Evolutionary conservation across 345 rosid species (phyloP).

Genomic region (Eucalyptus grandis): DNA sequence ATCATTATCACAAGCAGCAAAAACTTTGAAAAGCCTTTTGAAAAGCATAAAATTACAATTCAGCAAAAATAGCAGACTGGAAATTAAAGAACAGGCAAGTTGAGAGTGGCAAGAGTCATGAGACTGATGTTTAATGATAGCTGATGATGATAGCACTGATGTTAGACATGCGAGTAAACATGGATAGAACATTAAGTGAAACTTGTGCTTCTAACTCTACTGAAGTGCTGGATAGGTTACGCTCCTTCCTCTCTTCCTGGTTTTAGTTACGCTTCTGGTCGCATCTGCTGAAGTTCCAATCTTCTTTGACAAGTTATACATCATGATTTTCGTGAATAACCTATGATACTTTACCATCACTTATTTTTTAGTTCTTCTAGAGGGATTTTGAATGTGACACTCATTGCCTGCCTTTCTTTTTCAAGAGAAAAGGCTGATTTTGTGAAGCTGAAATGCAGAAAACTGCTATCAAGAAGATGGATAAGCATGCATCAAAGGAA

Average conservation of each 20-base stretch:
- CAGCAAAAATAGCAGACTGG: not conserved
- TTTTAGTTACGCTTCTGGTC: not conserved
- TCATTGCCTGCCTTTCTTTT: not conserved
- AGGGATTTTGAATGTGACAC: not conserved
- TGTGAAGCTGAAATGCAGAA: constrained; percentile 29
- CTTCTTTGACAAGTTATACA: not conserved
- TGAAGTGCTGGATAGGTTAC: not conserved
- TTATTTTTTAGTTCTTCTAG: not conserved
- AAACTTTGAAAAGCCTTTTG: not conserved
- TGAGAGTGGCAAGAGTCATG: not conserved
- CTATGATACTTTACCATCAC: not conserved
- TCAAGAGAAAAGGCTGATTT: not conserved
- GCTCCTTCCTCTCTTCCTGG: not conserved
- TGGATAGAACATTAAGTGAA: not conserved
- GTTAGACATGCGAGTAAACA: not conserved
- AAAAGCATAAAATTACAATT: not conserved
- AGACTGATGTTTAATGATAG: not conserved
- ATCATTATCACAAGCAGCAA: not conserved
- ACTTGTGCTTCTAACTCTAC: not conserved
- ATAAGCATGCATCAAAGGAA: constrained; percentile 82
- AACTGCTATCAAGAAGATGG: constrained; percentile 96
- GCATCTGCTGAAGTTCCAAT: not conserved
- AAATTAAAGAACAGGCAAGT: not conserved
- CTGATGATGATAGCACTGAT: not conserved
- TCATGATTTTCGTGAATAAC: not conserved